These are phyloP conservation scores for Mortierella sp. DNA, from an alignment of 371 early-diverging fungal species.

Conservation along the genomic window DNA sequence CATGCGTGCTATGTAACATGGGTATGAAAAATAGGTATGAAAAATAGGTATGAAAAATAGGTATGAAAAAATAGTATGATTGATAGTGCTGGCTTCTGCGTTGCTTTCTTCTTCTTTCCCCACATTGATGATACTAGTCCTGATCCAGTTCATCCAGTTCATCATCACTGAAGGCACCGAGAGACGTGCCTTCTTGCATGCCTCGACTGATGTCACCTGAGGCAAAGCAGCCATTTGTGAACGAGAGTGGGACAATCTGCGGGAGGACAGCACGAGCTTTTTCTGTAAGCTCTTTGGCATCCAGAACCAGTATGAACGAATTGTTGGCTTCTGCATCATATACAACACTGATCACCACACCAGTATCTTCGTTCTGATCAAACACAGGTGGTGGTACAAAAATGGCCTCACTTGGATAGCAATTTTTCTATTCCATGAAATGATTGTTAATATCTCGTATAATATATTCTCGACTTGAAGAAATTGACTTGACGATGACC, in stretches of 20 bases:
- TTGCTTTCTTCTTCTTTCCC: neutral
- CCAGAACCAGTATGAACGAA: conserved; percentile 79
- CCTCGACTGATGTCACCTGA: conserved; percentile 42
- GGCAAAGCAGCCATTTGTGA: conserved; percentile 68
- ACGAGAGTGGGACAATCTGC: conserved; percentile 72
- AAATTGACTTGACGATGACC: neutral
- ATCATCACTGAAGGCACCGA: conserved; percentile 15
- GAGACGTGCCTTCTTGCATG: conserved; percentile 22
- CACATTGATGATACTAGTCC: neutral
- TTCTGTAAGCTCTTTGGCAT: conserved; percentile 74
- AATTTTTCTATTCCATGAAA: conserved; percentile 54
- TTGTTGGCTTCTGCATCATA: conserved; percentile 73
- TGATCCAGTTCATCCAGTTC: conserved; percentile 9
- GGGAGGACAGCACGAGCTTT: conserved; percentile 74
- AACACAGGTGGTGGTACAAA: conserved; percentile 72
- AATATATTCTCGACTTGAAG: neutral
- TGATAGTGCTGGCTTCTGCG: neutral
- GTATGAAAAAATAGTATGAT: conserved; percentile 3
- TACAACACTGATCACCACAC: conserved; percentile 79
- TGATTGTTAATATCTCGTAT: neutral
- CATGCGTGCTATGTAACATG: neutral
- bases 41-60: neutral
- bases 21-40: neutral
- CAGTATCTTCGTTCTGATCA: conserved; percentile 77
- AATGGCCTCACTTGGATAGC: conserved; percentile 82